Percentiles rank a stretch among this genome's conserved stretches.
These are phyloP conservation scores for Golubevia pallescens DNA, from an alignment of 1,284 basidiomycete species.

Conservation along the genomic window DNA sequence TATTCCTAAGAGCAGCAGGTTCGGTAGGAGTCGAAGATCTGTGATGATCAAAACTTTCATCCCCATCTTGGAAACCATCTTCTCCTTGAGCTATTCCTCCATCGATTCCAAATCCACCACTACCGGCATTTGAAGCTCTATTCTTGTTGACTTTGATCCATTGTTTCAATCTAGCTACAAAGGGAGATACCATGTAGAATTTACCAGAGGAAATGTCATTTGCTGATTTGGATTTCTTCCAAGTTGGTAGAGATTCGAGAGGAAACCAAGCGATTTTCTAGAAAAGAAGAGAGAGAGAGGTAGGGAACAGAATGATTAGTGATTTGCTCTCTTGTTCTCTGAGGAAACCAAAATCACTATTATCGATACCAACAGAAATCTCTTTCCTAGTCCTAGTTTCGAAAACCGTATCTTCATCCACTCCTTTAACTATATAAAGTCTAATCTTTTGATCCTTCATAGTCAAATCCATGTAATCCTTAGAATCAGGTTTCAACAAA, in stretches of 20 bases:
- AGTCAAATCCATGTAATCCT: conserved; percentile 56
- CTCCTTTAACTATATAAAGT: conserved; percentile 58
- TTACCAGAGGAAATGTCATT: conserved; percentile 49
- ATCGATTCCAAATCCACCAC: neutral
- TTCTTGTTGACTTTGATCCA: conserved; percentile 57
- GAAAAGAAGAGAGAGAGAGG: neutral
- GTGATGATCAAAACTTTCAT: too few species aligned
- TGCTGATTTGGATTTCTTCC: conserved; percentile 51
- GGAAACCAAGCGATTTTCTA: conserved; percentile 58
- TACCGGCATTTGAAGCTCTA: conserved; percentile 17
- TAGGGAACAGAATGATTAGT: too few species aligned
- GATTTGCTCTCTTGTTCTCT: neutral
- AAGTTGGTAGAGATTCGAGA: conserved; percentile 54
- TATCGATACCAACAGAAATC: conserved; percentile 37
- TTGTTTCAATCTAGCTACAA: conserved; percentile 50
- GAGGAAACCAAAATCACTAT: neutral
- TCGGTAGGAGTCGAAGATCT: too few species aligned
- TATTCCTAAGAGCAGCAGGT: too few species aligned
- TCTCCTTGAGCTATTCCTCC: too few species aligned
- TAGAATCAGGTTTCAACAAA: conserved; percentile 38
- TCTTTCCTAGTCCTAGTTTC: conserved; percentile 58
- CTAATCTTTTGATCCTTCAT: conserved; percentile 59
- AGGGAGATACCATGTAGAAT: conserved; percentile 61
- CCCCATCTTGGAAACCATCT: too few species aligned
- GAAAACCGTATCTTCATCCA: conserved; percentile 49